Conservation (phyloP, 2,329 filamentous ascomycete species). For the Aschersonia sp. region DNA sequence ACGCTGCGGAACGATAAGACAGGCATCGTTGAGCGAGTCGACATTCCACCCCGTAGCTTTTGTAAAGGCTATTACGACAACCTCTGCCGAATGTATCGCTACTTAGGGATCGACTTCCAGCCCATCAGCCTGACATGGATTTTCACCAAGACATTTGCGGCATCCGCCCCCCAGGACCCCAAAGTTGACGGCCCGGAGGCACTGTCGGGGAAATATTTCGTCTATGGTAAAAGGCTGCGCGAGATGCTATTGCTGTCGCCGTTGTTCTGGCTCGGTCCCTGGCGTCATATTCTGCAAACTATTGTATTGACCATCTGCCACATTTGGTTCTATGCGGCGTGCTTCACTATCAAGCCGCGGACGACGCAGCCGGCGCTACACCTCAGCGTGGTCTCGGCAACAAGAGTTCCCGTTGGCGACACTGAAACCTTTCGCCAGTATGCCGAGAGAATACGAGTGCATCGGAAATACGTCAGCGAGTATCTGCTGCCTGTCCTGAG, state of each 20-base stretch:
- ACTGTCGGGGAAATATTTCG: conserved; percentile 26
- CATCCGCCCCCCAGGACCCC: not conserved
- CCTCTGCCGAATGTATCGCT: conserved; percentile 39
- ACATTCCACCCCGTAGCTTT: conserved; percentile 23
- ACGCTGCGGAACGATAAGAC: conserved; percentile 16
- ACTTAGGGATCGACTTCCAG: conserved; percentile 34
- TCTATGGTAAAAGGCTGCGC: conserved; percentile 40
- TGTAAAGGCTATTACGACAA: conserved; percentile 36
- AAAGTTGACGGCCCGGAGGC: conserved; percentile 5
- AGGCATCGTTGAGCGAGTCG: conserved; percentile 18
- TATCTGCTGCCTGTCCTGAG: conserved; percentile 42
- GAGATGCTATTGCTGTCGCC: conserved; percentile 27
- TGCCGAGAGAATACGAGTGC: conserved; percentile 31
- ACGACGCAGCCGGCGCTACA: not conserved
- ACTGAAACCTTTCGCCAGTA: conserved; percentile 17
- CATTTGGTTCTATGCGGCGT: conserved; percentile 37
- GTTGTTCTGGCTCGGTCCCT: conserved; percentile 16
- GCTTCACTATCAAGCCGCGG: conserved; percentile 28
- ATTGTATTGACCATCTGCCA: conserved; percentile 31
- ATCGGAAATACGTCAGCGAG: conserved; percentile 27
- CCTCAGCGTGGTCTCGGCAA: not conserved
- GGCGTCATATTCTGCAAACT: conserved; percentile 27
- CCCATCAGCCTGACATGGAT: conserved; percentile 37
- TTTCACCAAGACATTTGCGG: conserved; percentile 23
- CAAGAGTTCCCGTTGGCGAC: not conserved